These are phyloP conservation scores for Trichoderma sp. DNA, from an alignment of 2,329 filamentous ascomycete species.

Conservation along the genomic window DNA sequence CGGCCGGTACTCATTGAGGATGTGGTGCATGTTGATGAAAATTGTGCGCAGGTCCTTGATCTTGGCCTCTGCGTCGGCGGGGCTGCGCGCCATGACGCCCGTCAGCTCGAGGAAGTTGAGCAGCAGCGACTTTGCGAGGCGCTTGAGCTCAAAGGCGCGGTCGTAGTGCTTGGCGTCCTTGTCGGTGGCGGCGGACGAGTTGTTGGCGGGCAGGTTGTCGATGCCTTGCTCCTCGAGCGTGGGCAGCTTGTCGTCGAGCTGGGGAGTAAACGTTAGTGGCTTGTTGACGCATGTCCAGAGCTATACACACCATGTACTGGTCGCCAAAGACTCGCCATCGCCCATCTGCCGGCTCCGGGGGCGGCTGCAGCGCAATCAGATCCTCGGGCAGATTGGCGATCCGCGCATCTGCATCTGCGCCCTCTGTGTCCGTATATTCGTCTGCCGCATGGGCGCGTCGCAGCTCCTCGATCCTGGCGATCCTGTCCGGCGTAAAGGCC, in stretches of 20 bases:
- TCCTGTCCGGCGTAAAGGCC: constrained; percentile 78
- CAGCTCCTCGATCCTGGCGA: constrained; percentile 57
- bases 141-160: constrained; percentile 70
- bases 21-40: constrained; percentile 88
- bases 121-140: constrained; percentile 80
- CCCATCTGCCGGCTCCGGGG: constrained; percentile 71
- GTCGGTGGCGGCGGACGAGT: constrained; percentile 46
- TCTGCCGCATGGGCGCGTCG: constrained; percentile 43
- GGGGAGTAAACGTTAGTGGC: too few relatives aligned
- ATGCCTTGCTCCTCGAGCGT: constrained; percentile 72
- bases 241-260: constrained; percentile 65
- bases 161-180: constrained; percentile 62
- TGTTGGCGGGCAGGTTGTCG: constrained; percentile 61
- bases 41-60: constrained; percentile 78
- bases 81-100: constrained; percentile 49
- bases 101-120: constrained; percentile 87
- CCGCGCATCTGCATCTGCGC: constrained; percentile 36
- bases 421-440: constrained; percentile 25
- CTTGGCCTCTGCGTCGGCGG: constrained; percentile 65
- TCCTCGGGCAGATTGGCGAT: constrained; percentile 66
- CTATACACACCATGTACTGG: constrained; percentile 55
- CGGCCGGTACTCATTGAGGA: constrained; percentile 91
- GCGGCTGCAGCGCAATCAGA: constrained; percentile 78
- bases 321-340: constrained; percentile 77
- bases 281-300: too few relatives aligned